Base-by-base conservation (phyloP, 768 basidiomycete genomes). In the Xerocomus spinulosus region DNA sequence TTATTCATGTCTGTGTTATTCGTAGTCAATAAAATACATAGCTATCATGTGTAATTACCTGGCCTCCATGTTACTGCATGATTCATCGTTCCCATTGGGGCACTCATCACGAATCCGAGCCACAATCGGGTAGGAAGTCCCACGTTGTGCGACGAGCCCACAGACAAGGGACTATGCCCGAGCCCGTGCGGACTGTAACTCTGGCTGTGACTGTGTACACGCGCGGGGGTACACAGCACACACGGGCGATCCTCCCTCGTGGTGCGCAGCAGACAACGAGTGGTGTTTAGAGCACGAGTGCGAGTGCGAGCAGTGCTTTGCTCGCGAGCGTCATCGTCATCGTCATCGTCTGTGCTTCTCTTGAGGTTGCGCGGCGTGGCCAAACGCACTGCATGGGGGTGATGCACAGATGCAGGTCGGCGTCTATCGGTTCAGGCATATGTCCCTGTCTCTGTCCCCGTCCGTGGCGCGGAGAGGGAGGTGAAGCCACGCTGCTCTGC, bases 281-380 rank as follows among this genome's bases (percentile, higher is more conserved):
- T 21, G 36, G 13, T 23, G 37, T 14, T 23, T 24, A 12, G 37
- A 25, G 13, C 13, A 5, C 29, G 59, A 66, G 56, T 50, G 52
- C 33, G 58, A 55, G 3, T 54, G 44, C 3, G 42, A 29, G n/a
- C n/a, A n/a, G n/a, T n/a, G n/a, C n/a, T n/a, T n/a, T n/a, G n/a
- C n/a, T 7, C 37, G 20, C 14, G 37, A 38, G 26, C 10, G 26
- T 28, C 23, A 38, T 7, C 37, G 37, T 9, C 25, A 23, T 2
- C 46, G 56, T 20, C 35, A 34, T 3, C 44, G 35, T 7, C 7
- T 12, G 26, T 23, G 20, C 9, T 23, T 26, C 26, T 29, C 26
- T 13, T 28, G 18, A n/a, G 15, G 18, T 18, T 6, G 17, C 8
- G 18, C 3, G 34, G 9, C 34, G 34, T 18, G 34, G 9, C 36